These are phyloP conservation scores for Moesziomyces sp. DNA, from an alignment of 1,284 basidiomycete genomes.

Conservation along the genomic window DNA sequence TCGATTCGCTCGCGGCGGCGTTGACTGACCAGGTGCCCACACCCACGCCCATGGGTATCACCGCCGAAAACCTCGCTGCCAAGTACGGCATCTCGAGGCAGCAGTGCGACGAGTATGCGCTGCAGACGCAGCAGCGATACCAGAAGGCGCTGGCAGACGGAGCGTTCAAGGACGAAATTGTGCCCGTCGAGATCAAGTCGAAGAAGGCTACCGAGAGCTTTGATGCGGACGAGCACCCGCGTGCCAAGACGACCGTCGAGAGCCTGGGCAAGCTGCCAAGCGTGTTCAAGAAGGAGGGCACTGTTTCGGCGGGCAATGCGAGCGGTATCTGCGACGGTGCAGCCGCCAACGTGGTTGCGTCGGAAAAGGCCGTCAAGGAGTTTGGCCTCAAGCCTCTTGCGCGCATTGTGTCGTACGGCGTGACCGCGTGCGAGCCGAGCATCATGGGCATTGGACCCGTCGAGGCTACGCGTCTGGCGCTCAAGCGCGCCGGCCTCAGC, in stretches of 20 bases:
- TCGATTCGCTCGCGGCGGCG: slow-evolving; percentile 72
- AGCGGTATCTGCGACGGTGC: slow-evolving; percentile 96
- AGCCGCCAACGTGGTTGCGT: slow-evolving; percentile 93
- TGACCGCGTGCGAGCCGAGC: slow-evolving; percentile 72
- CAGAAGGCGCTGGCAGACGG: slow-evolving; percentile 69
- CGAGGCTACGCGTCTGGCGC: slow-evolving; percentile 68
- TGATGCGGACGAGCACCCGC: slow-evolving; percentile 71
- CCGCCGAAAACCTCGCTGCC: slow-evolving; percentile 86
- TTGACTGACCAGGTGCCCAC: slow-evolving; percentile 72
- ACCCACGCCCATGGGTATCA: slow-evolving; percentile 73
- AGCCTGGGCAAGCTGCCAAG: slow-evolving; percentile 87
- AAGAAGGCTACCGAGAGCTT: slow-evolving; percentile 63
- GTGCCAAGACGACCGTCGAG: slow-evolving; percentile 86
- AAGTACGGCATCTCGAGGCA: slow-evolving; percentile 86
- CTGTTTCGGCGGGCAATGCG: slow-evolving; percentile 94
- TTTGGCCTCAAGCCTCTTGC: slow-evolving; percentile 87
- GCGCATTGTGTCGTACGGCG: slow-evolving; percentile 78
- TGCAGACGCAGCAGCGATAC: slow-evolving; percentile 68
- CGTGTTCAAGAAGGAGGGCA: slow-evolving; percentile 87
- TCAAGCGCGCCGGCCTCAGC: slow-evolving; percentile 67
- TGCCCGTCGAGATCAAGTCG: slow-evolving; percentile 66
- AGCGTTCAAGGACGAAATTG: slow-evolving; percentile 69
- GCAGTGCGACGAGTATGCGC: slow-evolving; percentile 76
- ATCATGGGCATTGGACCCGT: slow-evolving; percentile 74
- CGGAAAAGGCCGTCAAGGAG: slow-evolving; percentile 86